phyloP scores from a whole-genome alignment of 2,329 filamentous ascomycete species.

The Cercospora sp. region DNA sequence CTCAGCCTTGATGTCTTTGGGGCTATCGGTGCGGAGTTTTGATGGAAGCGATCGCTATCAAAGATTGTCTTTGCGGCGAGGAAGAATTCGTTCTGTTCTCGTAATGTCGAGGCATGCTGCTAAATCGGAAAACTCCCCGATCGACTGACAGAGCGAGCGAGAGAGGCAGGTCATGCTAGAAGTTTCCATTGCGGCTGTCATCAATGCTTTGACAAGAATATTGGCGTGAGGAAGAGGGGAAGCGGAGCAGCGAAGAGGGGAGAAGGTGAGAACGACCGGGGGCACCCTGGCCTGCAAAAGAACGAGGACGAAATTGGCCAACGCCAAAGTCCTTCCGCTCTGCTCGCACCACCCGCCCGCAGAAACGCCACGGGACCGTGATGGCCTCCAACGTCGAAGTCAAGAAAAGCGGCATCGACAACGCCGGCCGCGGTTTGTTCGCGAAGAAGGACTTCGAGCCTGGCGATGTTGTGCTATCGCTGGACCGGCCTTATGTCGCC shows the following conservation, averaged over 20 bases:
- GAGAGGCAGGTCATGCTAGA: background rate
- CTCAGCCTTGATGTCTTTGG: too few species aligned
- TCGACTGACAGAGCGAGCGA: too few species aligned
- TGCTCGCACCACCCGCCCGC: constrained; percentile 5
- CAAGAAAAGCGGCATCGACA: constrained; percentile 27
- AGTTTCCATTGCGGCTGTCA: background rate
- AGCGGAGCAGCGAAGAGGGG: constrained; percentile 1
- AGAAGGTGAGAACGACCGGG: background rate
- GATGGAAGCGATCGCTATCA: background rate
- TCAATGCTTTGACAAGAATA: background rate
- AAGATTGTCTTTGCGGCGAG: background rate
- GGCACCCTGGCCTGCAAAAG: constrained; percentile 6
- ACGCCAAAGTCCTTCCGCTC: background rate
- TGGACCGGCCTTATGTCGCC: constrained; percentile 55
- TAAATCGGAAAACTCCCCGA: background rate
- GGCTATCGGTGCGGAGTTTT: background rate
- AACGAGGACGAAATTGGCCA: constrained; percentile 2
- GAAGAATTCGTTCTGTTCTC: background rate
- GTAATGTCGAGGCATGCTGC: background rate
- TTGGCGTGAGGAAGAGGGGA: background rate
- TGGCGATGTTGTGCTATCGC: constrained; percentile 52
- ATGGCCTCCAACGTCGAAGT: constrained; percentile 29
- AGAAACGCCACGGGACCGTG: constrained; percentile 7
- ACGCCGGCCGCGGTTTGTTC: constrained; percentile 57
- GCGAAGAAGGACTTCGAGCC: constrained; percentile 50